phyloP scores from a whole-genome alignment of 2,329 filamentous ascomycete genomes.

The Emmonsia crescens region DNA sequence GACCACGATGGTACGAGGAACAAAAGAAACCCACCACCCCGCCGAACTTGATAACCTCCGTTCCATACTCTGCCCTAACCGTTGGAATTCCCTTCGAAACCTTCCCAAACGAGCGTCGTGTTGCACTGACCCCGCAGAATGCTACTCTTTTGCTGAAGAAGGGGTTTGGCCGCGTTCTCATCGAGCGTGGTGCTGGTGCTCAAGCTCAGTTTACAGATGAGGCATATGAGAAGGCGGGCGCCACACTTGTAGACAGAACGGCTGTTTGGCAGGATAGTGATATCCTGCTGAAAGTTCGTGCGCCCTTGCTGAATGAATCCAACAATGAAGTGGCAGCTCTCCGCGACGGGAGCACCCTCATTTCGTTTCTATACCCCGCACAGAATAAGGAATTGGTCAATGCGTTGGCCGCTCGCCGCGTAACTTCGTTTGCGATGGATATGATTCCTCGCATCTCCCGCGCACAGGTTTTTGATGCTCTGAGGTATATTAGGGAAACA shows the following conservation, averaged over 20 bases:
- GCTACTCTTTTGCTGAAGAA: constrained; percentile 74
- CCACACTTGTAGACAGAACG: constrained; percentile 58
- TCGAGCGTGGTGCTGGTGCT: constrained; percentile 70
- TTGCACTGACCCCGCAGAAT: constrained; percentile 76
- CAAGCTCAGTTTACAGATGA: constrained; percentile 67
- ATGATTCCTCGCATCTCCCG: constrained; percentile 83
- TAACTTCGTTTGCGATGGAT: constrained; percentile 82
- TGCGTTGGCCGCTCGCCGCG: constrained; percentile 57
- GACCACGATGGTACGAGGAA: constrained; percentile 4
- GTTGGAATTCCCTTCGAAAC: constrained; percentile 72
- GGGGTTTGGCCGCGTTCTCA: constrained; percentile 63
- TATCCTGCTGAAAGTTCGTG: constrained; percentile 74
- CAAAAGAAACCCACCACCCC: constrained; percentile 4
- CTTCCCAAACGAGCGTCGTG: constrained; percentile 67
- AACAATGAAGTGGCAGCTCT: constrained; percentile 58
- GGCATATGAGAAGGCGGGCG: constrained; percentile 67
- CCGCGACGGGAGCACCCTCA: constrained; percentile 59
- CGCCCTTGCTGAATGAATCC: constrained; percentile 49
- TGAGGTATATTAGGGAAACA: constrained; percentile 34
- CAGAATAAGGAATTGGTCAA: constrained; percentile 70
- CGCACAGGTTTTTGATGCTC: constrained; percentile 76
- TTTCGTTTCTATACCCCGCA: constrained; percentile 72
- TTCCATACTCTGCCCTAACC: constrained; percentile 59
- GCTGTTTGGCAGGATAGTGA: constrained; percentile 65
- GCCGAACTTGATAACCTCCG: constrained; percentile 13